Evolutionary conservation across 2,329 filamentous ascomycete genomes (phyloP).

Genomic region (Mycosphaerelloides madeirae): DNA sequence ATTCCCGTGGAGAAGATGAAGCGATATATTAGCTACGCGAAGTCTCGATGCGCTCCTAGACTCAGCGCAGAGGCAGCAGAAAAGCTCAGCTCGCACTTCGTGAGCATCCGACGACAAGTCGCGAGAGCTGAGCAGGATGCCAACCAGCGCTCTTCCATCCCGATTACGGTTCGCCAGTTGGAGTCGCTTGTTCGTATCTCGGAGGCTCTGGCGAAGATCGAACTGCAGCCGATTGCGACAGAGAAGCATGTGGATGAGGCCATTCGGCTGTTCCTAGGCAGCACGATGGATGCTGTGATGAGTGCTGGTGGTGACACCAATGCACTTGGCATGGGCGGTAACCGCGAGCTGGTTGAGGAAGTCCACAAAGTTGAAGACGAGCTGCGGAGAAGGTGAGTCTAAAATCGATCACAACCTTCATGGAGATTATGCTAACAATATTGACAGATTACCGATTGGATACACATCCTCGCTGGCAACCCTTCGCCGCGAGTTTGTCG

Average conservation of each 20-base stretch:
- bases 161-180: slow-evolving; percentile 94
- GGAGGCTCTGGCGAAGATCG: slow-evolving; percentile 88
- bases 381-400: slow-evolving; percentile 61
- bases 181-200: slow-evolving; percentile 97
- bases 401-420: background rate
- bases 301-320: slow-evolving; percentile 55
- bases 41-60: slow-evolving; percentile 88
- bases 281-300: slow-evolving; percentile 89
- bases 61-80: slow-evolving; percentile 87
- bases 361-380: slow-evolving; percentile 82
- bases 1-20: slow-evolving; percentile 96
- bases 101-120: slow-evolving; percentile 90
- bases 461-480: slow-evolving; percentile 91
- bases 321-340: slow-evolving; percentile 70
- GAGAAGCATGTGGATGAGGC: slow-evolving; percentile 95
- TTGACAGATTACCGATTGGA: slow-evolving; percentile 67
- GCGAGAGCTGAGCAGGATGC: slow-evolving; percentile 86
- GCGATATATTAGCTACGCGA: slow-evolving; percentile 95
- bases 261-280: slow-evolving; percentile 91
- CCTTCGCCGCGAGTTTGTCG: slow-evolving; percentile 83
- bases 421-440: slow-evolving; percentile 8
- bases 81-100: slow-evolving; percentile 94
- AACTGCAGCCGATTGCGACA: slow-evolving; percentile 77
- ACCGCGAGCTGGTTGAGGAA: slow-evolving; percentile 86
- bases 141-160: slow-evolving; percentile 86